Conservation (phyloP, 2,329 filamentous ascomycete species). For the Phaeomoniella chlamydospora region DNA sequence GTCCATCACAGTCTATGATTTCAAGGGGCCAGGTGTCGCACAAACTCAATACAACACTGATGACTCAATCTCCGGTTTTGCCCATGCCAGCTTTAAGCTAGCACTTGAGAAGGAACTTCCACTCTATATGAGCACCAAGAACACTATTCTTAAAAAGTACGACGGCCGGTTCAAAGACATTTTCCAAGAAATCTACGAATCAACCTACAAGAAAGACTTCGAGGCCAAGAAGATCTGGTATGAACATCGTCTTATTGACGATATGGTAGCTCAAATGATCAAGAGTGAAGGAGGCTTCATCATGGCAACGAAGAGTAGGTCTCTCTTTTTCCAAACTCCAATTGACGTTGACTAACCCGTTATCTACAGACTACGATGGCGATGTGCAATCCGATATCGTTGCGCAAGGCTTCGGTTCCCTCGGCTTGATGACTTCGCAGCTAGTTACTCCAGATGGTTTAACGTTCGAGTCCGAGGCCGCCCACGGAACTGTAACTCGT, state of each 20-base stretch:
- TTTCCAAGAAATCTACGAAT: conserved; percentile 93
- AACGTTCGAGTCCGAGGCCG: conserved; percentile 94
- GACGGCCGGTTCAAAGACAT: conserved; percentile 99
- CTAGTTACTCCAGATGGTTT: conserved; percentile 93
- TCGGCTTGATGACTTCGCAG: conserved; percentile 96
- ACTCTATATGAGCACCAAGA: conserved; percentile 99
- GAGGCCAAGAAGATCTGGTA: conserved; percentile 95
- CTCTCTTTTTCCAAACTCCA: no score
- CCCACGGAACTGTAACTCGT: conserved; percentile 94
- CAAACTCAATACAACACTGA: conserved; percentile 98
- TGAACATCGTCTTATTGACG: conserved; percentile 96
- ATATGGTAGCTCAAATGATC: conserved; percentile 99
- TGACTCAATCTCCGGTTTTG: conserved; percentile 88
- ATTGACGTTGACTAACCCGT: conserved; percentile 8
- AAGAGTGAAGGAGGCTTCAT: conserved; percentile 94
- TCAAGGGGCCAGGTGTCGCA: conserved; percentile 74
- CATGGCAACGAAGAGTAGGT: conserved; percentile 93
- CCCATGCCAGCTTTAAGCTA: conserved; percentile 92
- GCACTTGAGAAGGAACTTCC: conserved; percentile 75
- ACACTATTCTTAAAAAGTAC: conserved; percentile 98
- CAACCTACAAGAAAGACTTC: conserved; percentile 72
- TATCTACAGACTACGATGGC: conserved; percentile 74
- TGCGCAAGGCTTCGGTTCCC: conserved; percentile 92
- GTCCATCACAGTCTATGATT: conserved; percentile 81
- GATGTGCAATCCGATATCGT: conserved; percentile 98